These are phyloP conservation scores for Magnolia officinalis DNA, from an alignment of 164 flowering plant species.

Conservation along the genomic window DNA sequence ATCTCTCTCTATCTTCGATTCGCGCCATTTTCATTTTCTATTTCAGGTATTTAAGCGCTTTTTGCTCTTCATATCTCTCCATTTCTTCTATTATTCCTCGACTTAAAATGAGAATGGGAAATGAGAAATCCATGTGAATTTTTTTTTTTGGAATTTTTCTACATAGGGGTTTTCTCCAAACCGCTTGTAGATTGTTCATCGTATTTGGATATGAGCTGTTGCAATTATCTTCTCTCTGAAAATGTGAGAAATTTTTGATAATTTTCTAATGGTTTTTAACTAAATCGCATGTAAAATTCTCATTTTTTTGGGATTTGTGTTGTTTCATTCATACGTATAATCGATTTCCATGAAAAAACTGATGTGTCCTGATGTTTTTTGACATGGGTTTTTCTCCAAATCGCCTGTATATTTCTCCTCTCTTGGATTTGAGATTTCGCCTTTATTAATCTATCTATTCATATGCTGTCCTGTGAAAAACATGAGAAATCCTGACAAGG, in stretches of 20 bases:
- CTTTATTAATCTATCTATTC: background rate
- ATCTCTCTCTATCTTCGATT: background rate
- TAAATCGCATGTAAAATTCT: too few species aligned
- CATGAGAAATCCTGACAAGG: too few species aligned
- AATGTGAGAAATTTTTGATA: too few species aligned
- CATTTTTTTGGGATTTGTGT: too few species aligned
- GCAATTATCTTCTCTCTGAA: too few species aligned
- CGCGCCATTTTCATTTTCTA: background rate
- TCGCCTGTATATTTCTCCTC: background rate
- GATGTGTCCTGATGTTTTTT: background rate
- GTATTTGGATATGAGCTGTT: too few species aligned
- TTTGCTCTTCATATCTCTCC: background rate
- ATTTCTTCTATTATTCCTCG: background rate
- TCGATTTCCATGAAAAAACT: background rate
- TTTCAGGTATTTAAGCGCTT: background rate
- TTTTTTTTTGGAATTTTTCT: too few species aligned
- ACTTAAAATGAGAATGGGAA: background rate
- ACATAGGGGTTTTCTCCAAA: too few species aligned
- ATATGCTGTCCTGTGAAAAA: background rate
- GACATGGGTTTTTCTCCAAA: constrained; percentile 4
- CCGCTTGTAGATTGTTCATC: too few species aligned
- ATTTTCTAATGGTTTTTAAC: too few species aligned
- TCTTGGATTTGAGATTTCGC: background rate
- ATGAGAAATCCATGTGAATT: too few species aligned
- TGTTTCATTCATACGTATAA: too few species aligned